Base-by-base conservation (phyloP, 352 stramenopile species). In the Pythium phragmiticola region DNA sequence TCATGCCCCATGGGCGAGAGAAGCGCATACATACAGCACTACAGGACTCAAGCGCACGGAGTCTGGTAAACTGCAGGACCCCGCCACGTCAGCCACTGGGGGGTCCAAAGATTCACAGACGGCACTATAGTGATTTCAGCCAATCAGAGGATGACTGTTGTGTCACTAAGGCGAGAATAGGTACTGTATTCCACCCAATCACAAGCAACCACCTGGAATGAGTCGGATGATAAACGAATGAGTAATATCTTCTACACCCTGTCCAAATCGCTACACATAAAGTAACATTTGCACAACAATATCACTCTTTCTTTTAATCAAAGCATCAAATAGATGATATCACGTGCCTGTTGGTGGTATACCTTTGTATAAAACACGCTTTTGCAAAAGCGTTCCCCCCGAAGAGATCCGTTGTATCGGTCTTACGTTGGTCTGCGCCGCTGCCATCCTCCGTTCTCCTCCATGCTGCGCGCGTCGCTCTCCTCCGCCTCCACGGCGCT, bases 401-500 rank as follows among this genome's bases (percentile, higher is more conserved):
- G 45, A 47, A 21, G 34, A 39, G 34, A 41, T 54, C 48, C 48
- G 48, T 33, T n/a, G 45, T 33, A 51, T 7, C 45, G 7, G 34
- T 6, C 45, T 16, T 51, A 14, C n/a, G 17, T 33, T 50, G 7
- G 45, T 50, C 21, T 50, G 17, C 6, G 45, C 47, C 26, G 21
- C 16, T 54, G 19, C 14, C 49, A 26, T 43, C 36, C 14, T 46
- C 34, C 49, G 0, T 13, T 30, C 12, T 19, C 47, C 13, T 37
- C 54, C 19, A 63, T 63, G 56, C 34, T 63, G 43, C 56, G 56
- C 33, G 45, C 56, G 26, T 48, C 53, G n/a, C 39, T 60, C 39
- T 60, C 53, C 23, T 37, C 37, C 17, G 53, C 37, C 9, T n/a
- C 37, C 13, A 26, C 41, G 26, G 53, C 53, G 45, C 56, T 63